These are phyloP conservation scores for Hypoxylon subgilvum DNA, from an alignment of 495 filamentous ascomycete genomes.

Conservation along the genomic window DNA sequence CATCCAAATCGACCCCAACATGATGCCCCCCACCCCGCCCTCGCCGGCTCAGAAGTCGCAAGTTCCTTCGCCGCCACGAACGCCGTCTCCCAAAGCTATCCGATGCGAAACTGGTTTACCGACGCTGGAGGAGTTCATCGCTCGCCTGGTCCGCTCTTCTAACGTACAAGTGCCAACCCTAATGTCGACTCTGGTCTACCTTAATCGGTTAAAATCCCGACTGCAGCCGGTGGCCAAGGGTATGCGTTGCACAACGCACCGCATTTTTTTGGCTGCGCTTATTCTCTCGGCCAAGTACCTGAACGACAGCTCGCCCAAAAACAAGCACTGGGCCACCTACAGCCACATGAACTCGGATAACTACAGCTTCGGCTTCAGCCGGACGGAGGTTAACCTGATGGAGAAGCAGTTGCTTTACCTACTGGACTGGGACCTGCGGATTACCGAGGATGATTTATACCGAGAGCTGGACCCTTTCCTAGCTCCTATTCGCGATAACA, in stretches of 20 bases:
- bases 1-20: conserved; percentile 81
- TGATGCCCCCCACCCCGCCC: conserved; percentile 55
- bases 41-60: conserved; percentile 52
- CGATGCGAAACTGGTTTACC: conserved; percentile 63
- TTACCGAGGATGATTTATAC: conserved; percentile 84
- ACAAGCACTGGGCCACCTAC: conserved; percentile 99
- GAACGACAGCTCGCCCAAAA: conserved; percentile 98
- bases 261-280: conserved; percentile 92
- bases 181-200: conserved; percentile 95
- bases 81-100: conserved; percentile 65
- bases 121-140: conserved; percentile 87
- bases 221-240: conserved; percentile 95
- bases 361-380: conserved; percentile 86
- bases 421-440: conserved; percentile 88
- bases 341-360: conserved; percentile 70
- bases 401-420: conserved; percentile 96
- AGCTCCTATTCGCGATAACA: conserved; percentile 70
- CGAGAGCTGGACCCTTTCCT: conserved; percentile 87
- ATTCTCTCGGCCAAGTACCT: conserved; percentile 96
- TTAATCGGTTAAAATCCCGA: conserved; percentile 78
- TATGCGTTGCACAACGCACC: conserved; percentile 94
- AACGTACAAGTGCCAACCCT: conserved; percentile 97
- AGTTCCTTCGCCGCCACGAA: conserved; percentile 70
- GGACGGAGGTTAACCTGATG: conserved; percentile 97
- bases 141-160: conserved; percentile 83